Base-by-base conservation (phyloP, 139 green algal species). In the Chlamydomonas sp. region DNA sequence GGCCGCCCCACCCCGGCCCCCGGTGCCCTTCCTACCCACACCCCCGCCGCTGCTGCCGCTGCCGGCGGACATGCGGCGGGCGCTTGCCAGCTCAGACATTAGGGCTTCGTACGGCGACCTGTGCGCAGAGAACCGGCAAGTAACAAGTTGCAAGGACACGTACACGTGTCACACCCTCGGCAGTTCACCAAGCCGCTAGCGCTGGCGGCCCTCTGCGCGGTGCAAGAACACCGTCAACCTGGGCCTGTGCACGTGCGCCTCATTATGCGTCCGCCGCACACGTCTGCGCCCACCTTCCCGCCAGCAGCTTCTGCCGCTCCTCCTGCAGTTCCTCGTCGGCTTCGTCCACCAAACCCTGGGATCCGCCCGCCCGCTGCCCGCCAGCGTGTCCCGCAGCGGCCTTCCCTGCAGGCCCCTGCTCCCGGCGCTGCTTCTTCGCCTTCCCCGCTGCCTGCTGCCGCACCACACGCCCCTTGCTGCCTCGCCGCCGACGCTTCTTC, bases 41-140 rank as follows among this genome's bases (percentile, higher is more conserved):
- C 66, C 69, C 8, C 61, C 14, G 74, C 31, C 74, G 83, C 4
- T 63, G 49, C 63, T 10, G 73, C 72, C 61, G 61, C n/a, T 73
- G 61, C 31, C 73, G 74, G 61, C 61, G 5, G 31, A 57, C 16
- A n/a, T 5, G 16, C 73, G 4, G 12, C 66, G 2, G 2, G 58
- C 60, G 17, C 81, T 61, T 9, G 69, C 20, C 17, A 89, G 72
- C 58, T 80, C 85, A 15, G 78, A 80, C 78, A 86, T 77, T 8
- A 83, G 20, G 1, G 76, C 74, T 66, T 83, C 71, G n/a, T 87
- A 85, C 5, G 89, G 72, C 5, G 84, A 81, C 73, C 83, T 87
- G 31, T 49, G 31, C 31, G 31, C 31, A 49, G 31, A 49, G 31
- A 49, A 49, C 31, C 31, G 31, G 31, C 31, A 49, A 49, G 31